Evolutionary conservation across 345 rosid genomes (phyloP), one percentile per base, ranked within the genome.

Genomic region (Adansonia digitata): DNA sequence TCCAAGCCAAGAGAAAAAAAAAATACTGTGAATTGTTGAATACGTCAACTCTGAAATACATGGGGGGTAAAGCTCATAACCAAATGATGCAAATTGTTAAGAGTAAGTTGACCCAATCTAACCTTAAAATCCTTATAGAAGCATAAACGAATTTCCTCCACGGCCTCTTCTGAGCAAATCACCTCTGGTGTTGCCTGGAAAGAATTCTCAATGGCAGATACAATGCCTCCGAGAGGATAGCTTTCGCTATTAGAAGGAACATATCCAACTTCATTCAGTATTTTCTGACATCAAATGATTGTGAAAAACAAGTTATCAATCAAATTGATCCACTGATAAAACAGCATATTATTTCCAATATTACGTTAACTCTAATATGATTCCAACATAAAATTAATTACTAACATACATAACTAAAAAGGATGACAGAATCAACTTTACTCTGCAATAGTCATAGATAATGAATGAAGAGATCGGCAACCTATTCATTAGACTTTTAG

Each of bases 61-160:
- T 4, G 29, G 66, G 22, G 27, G 37, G 53, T 37, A 48, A 3
- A 45, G 31, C 51, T 42, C 52, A n/a, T 24, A 27, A 72, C 37
- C 15, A 24, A 40, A 40, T 55, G 17, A 24, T 24, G 66, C 35
- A 56, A 57, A 59, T 14, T n/a, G 10, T 40, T 14, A 74, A 37
- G 26, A 37, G 34, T 29, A 6, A 8, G 68, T 73, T 39, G 59
- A 43, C 37, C 31, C 66, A 77, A 60, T 74, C 86, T 69, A 52
- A 94, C 98, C 94, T 86, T 77, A 80, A 94, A 91, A 85, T 92
- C 88, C 79, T 94, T 94, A 20, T 86, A 86, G 86, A 94, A 91
- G 88, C 98, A 94, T 70, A 94, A 75, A 64, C 82, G 87, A 43
- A 94, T 79, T 82, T 94, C 97, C 84, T 88, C 81, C 39, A 94